Conservation (phyloP, 352 stramenopile genomes). For the Blastocystis sp. region DNA sequence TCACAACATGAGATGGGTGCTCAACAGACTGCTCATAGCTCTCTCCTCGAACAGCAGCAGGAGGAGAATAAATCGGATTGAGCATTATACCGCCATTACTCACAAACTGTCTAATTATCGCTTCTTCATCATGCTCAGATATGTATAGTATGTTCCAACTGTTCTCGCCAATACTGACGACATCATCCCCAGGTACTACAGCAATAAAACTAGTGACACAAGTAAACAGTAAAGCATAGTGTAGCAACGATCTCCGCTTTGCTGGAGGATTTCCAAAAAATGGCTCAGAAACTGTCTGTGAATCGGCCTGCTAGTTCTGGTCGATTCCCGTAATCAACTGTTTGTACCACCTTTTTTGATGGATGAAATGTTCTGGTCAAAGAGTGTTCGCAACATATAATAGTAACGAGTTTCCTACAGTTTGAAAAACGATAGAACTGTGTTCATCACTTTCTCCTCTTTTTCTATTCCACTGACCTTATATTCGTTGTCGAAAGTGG, state of each 20-base stretch:
- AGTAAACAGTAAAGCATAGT: background rate
- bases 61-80: conserved; percentile 2
- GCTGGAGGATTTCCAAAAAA: background rate
- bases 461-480: too few species aligned
- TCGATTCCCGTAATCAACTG: background rate
- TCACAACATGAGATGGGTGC: background rate
- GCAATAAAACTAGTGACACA: background rate
- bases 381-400: too few species aligned
- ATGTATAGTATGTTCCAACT: background rate
- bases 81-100: background rate
- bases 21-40: background rate
- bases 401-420: too few species aligned
- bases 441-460: too few species aligned
- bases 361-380: too few species aligned
- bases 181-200: background rate
- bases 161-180: background rate
- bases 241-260: background rate
- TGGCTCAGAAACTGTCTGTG: background rate
- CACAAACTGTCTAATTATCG: background rate
- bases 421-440: too few species aligned
- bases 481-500: too few species aligned
- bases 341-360: background rate
- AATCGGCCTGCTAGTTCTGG: background rate
- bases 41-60: background rate
- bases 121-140: background rate